phyloP scores from a whole-genome alignment of 805 yeast genomes.

The Candida michaelii region DNA sequence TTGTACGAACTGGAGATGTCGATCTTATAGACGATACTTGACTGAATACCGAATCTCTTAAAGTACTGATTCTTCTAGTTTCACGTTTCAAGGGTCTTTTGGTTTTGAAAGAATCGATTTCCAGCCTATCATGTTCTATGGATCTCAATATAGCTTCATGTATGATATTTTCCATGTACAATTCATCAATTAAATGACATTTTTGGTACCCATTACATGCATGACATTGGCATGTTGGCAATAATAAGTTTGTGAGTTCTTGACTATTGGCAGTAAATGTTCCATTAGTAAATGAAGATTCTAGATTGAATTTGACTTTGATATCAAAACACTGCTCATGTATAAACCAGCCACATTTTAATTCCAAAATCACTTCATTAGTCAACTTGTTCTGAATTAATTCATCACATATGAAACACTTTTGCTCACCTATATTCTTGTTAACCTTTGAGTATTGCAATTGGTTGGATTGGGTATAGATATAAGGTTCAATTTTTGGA shows the following conservation, averaged over 20 bases:
- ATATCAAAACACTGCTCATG: conserved; percentile 60
- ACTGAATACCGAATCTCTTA: conserved; percentile 10
- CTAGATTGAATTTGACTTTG: conserved; percentile 7
- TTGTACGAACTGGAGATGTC: conserved; percentile 21
- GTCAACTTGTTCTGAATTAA: conserved; percentile 44
- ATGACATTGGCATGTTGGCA: conserved; percentile 14
- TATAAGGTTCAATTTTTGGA: conserved; percentile 26
- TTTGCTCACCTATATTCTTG: conserved; percentile 7
- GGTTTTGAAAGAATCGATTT: background rate
- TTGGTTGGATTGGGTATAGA: conserved; percentile 20
- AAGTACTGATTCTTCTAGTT: conserved; percentile 2
- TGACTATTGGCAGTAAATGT: conserved; percentile 12
- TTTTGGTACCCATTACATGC: conserved; percentile 7
- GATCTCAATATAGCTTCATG: conserved; percentile 12
- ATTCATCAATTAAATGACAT: background rate
- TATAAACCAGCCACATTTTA: conserved; percentile 54
- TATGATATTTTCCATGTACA: conserved; percentile 1
- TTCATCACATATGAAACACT: conserved; percentile 56
- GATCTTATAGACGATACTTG: conserved; percentile 12
- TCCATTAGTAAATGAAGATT: conserved; percentile 1
- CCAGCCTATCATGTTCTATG: conserved; percentile 12
- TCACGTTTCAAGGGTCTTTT: background rate
- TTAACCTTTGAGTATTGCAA: conserved; percentile 10
- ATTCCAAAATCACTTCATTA: conserved; percentile 46
- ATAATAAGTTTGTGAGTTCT: conserved; percentile 4